Base-by-base conservation (phyloP, 768 basidiomycete species). In the Lactarius akahatsu region DNA sequence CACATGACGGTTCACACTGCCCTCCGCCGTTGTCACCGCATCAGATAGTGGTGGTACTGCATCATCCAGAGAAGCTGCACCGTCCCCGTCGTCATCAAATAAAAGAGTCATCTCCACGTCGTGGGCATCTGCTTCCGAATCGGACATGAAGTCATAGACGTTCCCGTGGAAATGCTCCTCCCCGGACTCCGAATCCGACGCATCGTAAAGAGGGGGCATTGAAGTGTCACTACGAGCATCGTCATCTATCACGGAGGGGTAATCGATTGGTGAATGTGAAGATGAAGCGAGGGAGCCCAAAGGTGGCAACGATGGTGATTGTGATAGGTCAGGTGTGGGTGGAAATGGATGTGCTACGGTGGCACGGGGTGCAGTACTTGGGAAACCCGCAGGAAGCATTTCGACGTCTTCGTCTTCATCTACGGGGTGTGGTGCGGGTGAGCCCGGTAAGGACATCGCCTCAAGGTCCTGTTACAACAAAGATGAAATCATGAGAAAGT, bases 51-150 rank as follows among this genome's bases (percentile, higher is more conserved):
- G 56, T 30, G 23, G 55, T n/a, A 28, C 57, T 20, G 32, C 9
- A 38, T 59, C 62, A 38, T 32, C 41, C 30, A 28, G 52, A 45
- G 40, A 36, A 45, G 32, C n/a, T 7, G 32, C 26, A 30, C 2
- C 40, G 38, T 67, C 65, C 11, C 41, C 66, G 3, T 68, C 62
- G 2, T 68, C 63, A 16, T 66, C 68, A 26, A 40, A 8, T 2
- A 59, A 45, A 23, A 68, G 67, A 6, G 58, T 43, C 70, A 70
- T 70, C 61, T 70, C 70, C 7, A 70, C 68, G 23, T 70, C 70
- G 30, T 56, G 40, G 43, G 70, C 70, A 62, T 70, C 70, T 28
- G 28, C 63, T 18, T 68, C 67, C 26, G 68, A 69, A 10, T 69
- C 65, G 32, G 68, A 69, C 57, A 56, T 67, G 30, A 43, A 45